Conservation (phyloP, 352 stramenopile genomes). For the Phytopythium kandeliae region DNA sequence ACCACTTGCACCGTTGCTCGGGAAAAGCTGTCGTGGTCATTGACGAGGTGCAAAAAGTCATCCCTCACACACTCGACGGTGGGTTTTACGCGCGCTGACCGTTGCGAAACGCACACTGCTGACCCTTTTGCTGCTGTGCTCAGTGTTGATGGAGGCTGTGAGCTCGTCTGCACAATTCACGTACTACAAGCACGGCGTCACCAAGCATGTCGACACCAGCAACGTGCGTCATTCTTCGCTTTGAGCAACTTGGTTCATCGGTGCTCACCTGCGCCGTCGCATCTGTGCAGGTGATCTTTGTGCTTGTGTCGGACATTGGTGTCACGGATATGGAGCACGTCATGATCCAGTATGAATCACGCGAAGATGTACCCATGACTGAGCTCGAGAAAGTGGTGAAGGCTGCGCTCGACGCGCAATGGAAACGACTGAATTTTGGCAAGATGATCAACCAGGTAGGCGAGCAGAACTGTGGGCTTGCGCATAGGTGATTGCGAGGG, state of each 20-base stretch:
- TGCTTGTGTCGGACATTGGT: slow-evolving; percentile 88
- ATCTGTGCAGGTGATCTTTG: slow-evolving; percentile 86
- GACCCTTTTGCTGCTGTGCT: neutral
- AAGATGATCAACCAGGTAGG: slow-evolving; percentile 85
- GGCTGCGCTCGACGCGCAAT: slow-evolving; percentile 71
- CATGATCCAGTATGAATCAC: slow-evolving; percentile 75
- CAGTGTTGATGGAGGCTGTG: slow-evolving; percentile 75
- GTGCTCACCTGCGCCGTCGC: too few relatives aligned
- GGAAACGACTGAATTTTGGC: slow-evolving; percentile 84
- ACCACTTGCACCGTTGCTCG: slow-evolving; percentile 75
- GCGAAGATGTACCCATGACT: slow-evolving; percentile 51
- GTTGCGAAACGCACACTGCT: neutral
- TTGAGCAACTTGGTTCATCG: too few relatives aligned
- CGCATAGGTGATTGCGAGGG: neutral
- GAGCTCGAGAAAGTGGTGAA: slow-evolving; percentile 78
- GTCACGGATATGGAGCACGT: slow-evolving; percentile 78
- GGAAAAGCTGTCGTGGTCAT: slow-evolving; percentile 89
- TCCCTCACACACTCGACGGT: slow-evolving; percentile 86
- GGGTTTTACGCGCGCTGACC: neutral
- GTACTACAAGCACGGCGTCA: slow-evolving; percentile 67
- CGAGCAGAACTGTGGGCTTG: neutral
- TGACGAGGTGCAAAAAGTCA: slow-evolving; percentile 90
- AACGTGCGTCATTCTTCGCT: slow-evolving; percentile 31
- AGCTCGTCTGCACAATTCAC: slow-evolving; percentile 63
- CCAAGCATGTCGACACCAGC: slow-evolving; percentile 61